Percentiles rank a stretch among this genome's conserved stretches.
These are phyloP conservation scores for Gossypium australe DNA, from an alignment of 345 rosid genomes.

Conservation along the genomic window DNA sequence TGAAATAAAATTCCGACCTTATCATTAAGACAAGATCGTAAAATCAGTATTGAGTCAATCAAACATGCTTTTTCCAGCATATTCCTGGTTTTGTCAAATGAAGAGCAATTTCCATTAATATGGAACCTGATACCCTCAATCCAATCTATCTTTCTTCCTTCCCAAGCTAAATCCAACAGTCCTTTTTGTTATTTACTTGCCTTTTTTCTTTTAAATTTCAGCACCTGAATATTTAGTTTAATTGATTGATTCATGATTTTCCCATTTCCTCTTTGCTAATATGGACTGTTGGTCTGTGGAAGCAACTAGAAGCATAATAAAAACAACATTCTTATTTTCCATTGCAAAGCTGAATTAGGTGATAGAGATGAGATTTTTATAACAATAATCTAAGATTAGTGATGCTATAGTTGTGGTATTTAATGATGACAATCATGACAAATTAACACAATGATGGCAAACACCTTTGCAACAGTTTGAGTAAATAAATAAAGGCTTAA, in stretches of 20 bases:
- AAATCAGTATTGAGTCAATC: not conserved
- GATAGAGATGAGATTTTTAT: not conserved
- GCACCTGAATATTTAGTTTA: too few relatives aligned
- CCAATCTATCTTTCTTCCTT: not conserved
- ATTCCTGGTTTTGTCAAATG: not conserved
- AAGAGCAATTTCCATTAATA: not conserved
- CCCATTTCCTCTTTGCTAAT: too few relatives aligned
- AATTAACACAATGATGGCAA: not conserved
- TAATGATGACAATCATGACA: not conserved
- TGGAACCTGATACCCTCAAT: slow-evolving; percentile 10
- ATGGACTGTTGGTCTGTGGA: not conserved
- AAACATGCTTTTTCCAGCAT: not conserved
- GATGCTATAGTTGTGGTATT: not conserved
- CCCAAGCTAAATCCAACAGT: not conserved
- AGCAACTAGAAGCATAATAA: not conserved
- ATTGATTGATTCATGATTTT: not conserved
- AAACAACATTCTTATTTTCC: too few relatives aligned
- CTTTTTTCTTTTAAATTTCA: too few relatives aligned
- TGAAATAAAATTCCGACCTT: too few relatives aligned
- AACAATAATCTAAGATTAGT: not conserved
- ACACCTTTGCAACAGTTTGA: not conserved
- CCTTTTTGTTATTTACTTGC: too few relatives aligned
- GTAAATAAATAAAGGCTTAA: too few relatives aligned
- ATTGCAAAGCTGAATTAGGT: not conserved
- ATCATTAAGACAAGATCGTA: too few relatives aligned